Evolutionary conservation across 1,284 basidiomycete species (phyloP), one percentile per base, ranked within the genome.

Genomic region (Apiotrichum brassicae): DNA sequence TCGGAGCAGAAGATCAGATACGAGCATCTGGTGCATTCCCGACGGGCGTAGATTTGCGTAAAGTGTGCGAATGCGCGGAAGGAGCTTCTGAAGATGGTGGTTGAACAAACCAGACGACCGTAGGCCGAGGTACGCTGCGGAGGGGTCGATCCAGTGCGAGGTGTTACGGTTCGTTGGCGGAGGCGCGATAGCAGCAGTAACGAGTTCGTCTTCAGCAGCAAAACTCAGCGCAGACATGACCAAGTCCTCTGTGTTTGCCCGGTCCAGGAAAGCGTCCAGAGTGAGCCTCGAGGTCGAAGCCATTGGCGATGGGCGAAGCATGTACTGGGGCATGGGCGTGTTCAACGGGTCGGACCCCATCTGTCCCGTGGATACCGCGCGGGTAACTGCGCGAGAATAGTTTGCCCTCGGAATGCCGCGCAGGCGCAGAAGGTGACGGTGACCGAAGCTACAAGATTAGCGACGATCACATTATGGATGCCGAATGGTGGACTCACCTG

Each of bases 161-260:
- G 48, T 35, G 25, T 26, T 26, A 7, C 33, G 33, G 30, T 14
- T 24, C 19, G 11, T 26, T 2, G 42, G 33, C 11, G 39, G 37
- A 3, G 36, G 30, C 6, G 37, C 39, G 34, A 53, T 46, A 18
- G 38, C 25, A 3, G 63, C 54, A 11, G 54, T 40, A 46, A 62
- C 38, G n/a, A 62, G 59, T 46, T 65, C 65, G 4, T 59, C 55
- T 40, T 68, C 64, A 14, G 51, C 48, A 12, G 60, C 64, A 51
- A 46, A 47, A 34, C n/a, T 41, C 13, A 51, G n/a, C n/a, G 43
- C 39, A 16, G 39, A 43, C 35, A 38, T 34, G 6, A 49, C 41
- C 40, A 32, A 12, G 13, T 35, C 40, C 23, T 51, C 38, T 20
- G 13, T 40, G 23, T 14, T 42, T 11, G 13, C 25, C 23, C 26